phyloP scores from a whole-genome alignment of 306 rosid species.

The Medicago lupulina region DNA sequence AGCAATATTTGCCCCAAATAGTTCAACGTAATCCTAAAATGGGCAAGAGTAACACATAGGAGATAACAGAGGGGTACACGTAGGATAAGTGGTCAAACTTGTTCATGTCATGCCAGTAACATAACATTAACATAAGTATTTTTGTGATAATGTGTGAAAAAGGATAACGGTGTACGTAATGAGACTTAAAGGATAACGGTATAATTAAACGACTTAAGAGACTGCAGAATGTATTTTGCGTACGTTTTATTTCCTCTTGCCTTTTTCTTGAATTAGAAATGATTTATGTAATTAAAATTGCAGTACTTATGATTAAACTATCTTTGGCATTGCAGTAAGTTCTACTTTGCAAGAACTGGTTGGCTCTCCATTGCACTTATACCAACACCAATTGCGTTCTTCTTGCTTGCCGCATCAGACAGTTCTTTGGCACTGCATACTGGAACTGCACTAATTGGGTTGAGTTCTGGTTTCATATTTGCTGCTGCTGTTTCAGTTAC shows the following conservation, averaged over 20 bases:
- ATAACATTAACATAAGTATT: too few species aligned
- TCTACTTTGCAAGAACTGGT: conserved; percentile 95
- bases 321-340: conserved; percentile 60
- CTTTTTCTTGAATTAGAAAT: conserved; percentile 26
- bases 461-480: conserved; percentile 95
- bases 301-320: conserved; percentile 19
- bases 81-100: too few species aligned
- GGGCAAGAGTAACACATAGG: too few species aligned
- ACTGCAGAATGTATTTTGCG: too few species aligned
- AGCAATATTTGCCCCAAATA: too few species aligned
- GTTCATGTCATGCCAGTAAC: too few species aligned
- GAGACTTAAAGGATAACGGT: too few species aligned
- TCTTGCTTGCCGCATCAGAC: conserved; percentile 71
- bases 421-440: conserved; percentile 50
- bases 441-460: conserved; percentile 83
- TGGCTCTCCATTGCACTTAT: conserved; percentile 83
- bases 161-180: too few species aligned
- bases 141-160: too few species aligned
- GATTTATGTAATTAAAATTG: conserved; percentile 25
- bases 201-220: too few species aligned
- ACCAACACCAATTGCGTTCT: conserved; percentile 91
- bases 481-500: conserved; percentile 96
- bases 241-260: background rate
- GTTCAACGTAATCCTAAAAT: too few species aligned
- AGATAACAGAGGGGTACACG: too few species aligned